phyloP scores from a whole-genome alignment of 192 early-diverging fungal genomes.

The Linderina pennispora region DNA sequence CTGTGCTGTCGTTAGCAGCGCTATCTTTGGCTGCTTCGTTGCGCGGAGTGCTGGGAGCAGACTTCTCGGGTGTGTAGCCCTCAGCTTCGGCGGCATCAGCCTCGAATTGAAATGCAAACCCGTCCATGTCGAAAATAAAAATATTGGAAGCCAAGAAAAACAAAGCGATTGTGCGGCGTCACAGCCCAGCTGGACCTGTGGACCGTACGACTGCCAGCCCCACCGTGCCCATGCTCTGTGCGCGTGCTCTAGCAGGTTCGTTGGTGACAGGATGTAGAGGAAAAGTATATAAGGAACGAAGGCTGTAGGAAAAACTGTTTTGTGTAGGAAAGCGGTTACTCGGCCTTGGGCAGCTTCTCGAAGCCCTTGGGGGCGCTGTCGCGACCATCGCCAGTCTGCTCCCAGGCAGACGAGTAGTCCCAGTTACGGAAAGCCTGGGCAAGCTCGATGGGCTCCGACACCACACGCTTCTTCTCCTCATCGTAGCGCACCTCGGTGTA shows the following conservation, averaged over 20 bases:
- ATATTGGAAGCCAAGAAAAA: slow-evolving; percentile 2
- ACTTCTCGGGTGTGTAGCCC: slow-evolving; percentile 10
- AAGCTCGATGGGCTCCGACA: slow-evolving; percentile 93
- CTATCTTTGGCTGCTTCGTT: not conserved
- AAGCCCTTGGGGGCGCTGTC: slow-evolving; percentile 44
- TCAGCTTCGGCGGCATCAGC: slow-evolving; percentile 39
- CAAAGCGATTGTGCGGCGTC: not conserved
- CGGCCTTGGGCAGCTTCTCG: slow-evolving; percentile 15
- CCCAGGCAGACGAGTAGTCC: slow-evolving; percentile 96
- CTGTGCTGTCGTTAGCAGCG: too few species aligned
- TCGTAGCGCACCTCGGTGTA: slow-evolving; percentile 99
- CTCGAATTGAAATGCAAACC: slow-evolving; percentile 23
- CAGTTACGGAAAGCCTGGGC: slow-evolving; percentile 95
- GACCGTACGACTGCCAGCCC: too few species aligned
- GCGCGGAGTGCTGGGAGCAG: slow-evolving; percentile 5
- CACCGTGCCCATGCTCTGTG: not conserved
- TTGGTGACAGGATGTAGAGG: not conserved
- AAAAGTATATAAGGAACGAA: not conserved
- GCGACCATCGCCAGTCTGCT: slow-evolving; percentile 64
- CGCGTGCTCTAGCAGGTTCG: too few species aligned
- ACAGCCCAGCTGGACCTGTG: not conserved
- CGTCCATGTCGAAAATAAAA: slow-evolving; percentile 24
- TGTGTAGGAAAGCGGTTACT: not conserved
- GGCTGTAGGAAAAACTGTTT: not conserved
- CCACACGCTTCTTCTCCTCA: slow-evolving; percentile 96